Conservation (phyloP, 2,329 filamentous ascomycete species). For the Cercospora sp. region DNA sequence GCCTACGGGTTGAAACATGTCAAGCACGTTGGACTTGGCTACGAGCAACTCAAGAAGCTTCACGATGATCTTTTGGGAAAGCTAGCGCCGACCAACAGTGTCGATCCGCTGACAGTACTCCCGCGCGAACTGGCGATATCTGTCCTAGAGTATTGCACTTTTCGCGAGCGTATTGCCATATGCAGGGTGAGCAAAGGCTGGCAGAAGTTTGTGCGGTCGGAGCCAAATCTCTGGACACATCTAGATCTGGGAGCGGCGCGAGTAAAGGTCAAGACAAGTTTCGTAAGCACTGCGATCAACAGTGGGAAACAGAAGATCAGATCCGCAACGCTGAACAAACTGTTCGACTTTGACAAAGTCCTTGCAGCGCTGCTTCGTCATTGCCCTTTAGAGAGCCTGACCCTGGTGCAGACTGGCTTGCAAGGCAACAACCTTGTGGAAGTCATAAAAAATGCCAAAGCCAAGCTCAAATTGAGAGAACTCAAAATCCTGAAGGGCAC, state of each 20-base stretch:
- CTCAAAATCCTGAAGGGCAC: constrained; percentile 24
- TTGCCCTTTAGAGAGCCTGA: constrained; percentile 40
- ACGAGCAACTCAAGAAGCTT: constrained; percentile 37
- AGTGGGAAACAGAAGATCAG: constrained; percentile 42
- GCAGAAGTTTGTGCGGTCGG: constrained; percentile 52
- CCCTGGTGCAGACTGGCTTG: constrained; percentile 38
- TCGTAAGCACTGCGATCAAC: constrained; percentile 47
- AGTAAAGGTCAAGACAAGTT: constrained; percentile 43
- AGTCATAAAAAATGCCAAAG: constrained; percentile 20
- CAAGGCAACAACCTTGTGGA: constrained; percentile 25
- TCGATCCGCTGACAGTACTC: constrained; percentile 55
- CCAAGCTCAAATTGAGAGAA: constrained; percentile 21
- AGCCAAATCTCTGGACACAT: constrained; percentile 52
- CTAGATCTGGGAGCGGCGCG: constrained; percentile 54
- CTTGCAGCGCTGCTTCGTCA: constrained; percentile 40
- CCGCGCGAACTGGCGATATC: constrained; percentile 57
- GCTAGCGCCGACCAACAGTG: constrained; percentile 45
- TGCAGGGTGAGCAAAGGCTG: constrained; percentile 59
- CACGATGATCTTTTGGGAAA: constrained; percentile 49
- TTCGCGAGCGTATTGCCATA: constrained; percentile 50
- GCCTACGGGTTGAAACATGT: constrained; percentile 58
- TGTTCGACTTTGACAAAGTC: constrained; percentile 44
- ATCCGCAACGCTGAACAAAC: constrained; percentile 39
- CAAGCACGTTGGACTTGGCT: constrained; percentile 41
- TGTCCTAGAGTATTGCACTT: constrained; percentile 54